Evolutionary conservation across 768 basidiomycete genomes (phyloP), one percentile per base, ranked within the genome.

Genomic region (Coprinopsis sp.): DNA sequence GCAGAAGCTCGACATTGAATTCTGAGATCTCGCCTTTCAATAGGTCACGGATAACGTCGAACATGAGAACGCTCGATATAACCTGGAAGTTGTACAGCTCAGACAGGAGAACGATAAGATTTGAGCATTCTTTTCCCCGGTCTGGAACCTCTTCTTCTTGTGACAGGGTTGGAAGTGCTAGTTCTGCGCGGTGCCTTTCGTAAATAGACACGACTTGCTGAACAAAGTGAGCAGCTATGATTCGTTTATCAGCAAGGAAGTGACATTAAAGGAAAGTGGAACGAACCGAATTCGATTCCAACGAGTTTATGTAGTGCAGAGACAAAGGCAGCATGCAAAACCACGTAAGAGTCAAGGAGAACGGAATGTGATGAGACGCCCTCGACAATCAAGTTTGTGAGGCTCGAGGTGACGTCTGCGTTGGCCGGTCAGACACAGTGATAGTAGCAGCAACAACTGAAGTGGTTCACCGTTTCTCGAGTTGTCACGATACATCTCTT

Each of bases 1-100:
- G 74, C 44, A 99, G 55, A 4, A 95, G 68, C 61, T 98, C 96
- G 6, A 96, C 88, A 25, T 79, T 76, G 49, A 87, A 79, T 63
- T 97, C 95, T 0, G 75, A 72, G 44, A 95, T 65, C 2, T 79
- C 70, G 4, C 68, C 68, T 1, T 76, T 67, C 37, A 98, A 70
- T 37, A 98, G 74, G 12, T 74, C 71, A 6, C 87, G 82, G 53
- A 98, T 84, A 38, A 97, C 63, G 59, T 97, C 96, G 65, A 92
- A 98, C 37, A 97, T 68, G n/a, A 98, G 73, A 10, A 85, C 68
- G 47, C 83, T 91, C 2, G 90, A 90, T 44, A 98, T 78, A 19
- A 97, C 90, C 66, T 92, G 89, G 60, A 97, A 93, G 61, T 97
- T 97, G 71, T 97, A 98, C 16, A 99, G 69, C 60, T 97, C 93